Base-by-base conservation (phyloP, 2,329 filamentous ascomycete genomes). In the Ascochyta clinopodiicola region DNA sequence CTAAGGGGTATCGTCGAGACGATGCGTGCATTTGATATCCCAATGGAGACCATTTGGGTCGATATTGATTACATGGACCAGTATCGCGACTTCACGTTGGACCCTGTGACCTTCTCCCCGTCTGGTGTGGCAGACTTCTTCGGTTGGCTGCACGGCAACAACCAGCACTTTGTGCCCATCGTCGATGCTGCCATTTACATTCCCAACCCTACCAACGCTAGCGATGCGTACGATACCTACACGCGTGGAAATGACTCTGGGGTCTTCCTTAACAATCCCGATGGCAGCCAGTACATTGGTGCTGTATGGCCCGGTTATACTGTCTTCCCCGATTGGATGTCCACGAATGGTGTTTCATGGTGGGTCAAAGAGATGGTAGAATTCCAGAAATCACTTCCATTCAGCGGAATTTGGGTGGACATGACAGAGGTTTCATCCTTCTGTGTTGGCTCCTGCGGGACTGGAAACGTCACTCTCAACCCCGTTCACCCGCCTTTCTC, bases 401-500 rank as follows among this genome's bases (percentile, higher is more conserved):
- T 81, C 63, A 81, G 83, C 51, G 79, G 79, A 3, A 77, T 81
- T 57, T 86, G 84, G 85, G 82, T 86, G 52, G 85, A 87, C 55
- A 87, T 87, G 84, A 81, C 73, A 40, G 85, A 87, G 63, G 84
- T 83, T 2, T 82, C 82, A 7, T 86, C 83, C 0, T 87, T 88
- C 77, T 92, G 89, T 62, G 80, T 88, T 8, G 89, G 90, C 4
- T 88, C 85, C 61, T 92, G 90, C 65, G 90, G 90, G 21, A 85
- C 82, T 22, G 79, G 79, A 1, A 87, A 88, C 46, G 71, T 90
- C 36, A 83, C 82, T 2, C 69, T 88, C 39, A 91, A 92, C 68
- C 88, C 88, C 0, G 86, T 85, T 0, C 88, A 90, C 66, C 87
- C 87, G 6, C 79, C 84, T 0, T 91, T 90, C 67, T 60, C 68